A percentile compares a stretch with the other conserved stretches of the same genome.
Conservation (phyloP, 495 filamentous ascomycete genomes). For the Podospora fimiseda region DNA sequence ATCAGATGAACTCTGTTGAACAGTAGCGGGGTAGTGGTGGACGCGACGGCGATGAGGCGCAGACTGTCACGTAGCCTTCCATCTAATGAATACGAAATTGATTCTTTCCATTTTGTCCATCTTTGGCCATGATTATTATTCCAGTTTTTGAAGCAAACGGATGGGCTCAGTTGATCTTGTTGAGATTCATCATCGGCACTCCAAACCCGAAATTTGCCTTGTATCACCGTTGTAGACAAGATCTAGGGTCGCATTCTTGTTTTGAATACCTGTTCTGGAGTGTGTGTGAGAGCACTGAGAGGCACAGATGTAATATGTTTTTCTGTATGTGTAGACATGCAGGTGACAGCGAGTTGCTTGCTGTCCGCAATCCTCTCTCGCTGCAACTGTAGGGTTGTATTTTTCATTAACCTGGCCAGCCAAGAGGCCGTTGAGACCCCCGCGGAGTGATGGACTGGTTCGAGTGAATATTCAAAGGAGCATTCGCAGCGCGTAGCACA, state of each 20-base stretch:
- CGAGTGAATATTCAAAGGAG: background rate
- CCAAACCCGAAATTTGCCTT: background rate
- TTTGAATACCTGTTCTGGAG: background rate
- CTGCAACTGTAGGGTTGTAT: constrained; percentile 18
- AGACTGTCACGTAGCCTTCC: constrained; percentile 15
- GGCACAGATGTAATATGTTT: too few relatives aligned
- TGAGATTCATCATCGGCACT: background rate
- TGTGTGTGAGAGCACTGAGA: too few relatives aligned
- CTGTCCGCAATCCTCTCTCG: constrained; percentile 11
- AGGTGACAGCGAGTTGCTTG: constrained; percentile 9
- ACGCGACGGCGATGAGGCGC: constrained; percentile 24
- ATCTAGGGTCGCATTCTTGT: background rate
- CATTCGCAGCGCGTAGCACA: too few relatives aligned
- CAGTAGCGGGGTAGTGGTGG: constrained; percentile 23
- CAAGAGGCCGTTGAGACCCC: constrained; percentile 1
- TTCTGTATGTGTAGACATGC: too few relatives aligned
- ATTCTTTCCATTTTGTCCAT: background rate
- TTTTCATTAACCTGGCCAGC: constrained; percentile 2
- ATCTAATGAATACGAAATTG: constrained; percentile 17
- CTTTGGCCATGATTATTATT: too few relatives aligned
- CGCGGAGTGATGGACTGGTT: background rate
- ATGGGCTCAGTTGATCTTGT: too few relatives aligned
- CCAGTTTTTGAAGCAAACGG: too few relatives aligned
- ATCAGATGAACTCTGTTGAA: constrained; percentile 8
- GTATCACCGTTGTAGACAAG: background rate